Conservation (phyloP, 805 yeast species). For the Wickerhamomyces mucosus region DNA sequence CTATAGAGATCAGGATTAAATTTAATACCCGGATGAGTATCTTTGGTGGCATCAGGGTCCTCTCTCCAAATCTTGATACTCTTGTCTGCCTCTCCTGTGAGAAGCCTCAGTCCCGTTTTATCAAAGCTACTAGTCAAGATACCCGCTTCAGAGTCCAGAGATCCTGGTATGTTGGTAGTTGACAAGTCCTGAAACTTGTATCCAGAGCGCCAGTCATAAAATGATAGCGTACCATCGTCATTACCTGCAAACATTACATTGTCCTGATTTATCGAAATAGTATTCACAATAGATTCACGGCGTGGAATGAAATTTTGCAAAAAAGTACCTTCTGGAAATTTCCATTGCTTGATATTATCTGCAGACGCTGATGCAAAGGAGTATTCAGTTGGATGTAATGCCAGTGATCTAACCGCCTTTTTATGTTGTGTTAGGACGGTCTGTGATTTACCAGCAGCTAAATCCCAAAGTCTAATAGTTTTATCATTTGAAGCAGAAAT, state of each 20-base stretch:
- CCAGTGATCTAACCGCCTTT: conserved; percentile 68
- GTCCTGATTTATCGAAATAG: conserved; percentile 50
- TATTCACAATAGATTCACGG: conserved; percentile 50
- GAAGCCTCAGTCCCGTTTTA: conserved; percentile 64
- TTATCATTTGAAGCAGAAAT: conserved; percentile 77
- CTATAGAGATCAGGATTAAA: conserved; percentile 14
- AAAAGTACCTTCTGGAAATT: conserved; percentile 66
- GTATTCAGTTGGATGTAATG: conserved; percentile 56
- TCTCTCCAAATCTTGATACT: conserved; percentile 69
- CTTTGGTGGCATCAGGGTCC: conserved; percentile 23
- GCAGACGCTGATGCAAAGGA: conserved; percentile 77
- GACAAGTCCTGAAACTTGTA: conserved; percentile 42
- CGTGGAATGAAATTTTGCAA: conserved; percentile 44
- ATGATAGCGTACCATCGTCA: conserved; percentile 70
- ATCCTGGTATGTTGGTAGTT: conserved; percentile 60
- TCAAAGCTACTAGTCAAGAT: conserved; percentile 70
- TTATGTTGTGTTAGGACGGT: conserved; percentile 77
- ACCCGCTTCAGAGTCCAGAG: conserved; percentile 56
- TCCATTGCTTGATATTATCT: conserved; percentile 78
- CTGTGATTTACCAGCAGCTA: conserved; percentile 65
- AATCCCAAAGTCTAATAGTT: conserved; percentile 85
- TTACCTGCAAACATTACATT: conserved; percentile 73
- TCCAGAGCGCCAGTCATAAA: conserved; percentile 74
- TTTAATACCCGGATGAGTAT: conserved; percentile 16
- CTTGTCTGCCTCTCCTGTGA: conserved; percentile 90